Evolutionary conservation across 768 basidiomycete genomes (phyloP), one percentile per base, ranked within the genome.

Genomic region (Pisolithus orientalis): DNA sequence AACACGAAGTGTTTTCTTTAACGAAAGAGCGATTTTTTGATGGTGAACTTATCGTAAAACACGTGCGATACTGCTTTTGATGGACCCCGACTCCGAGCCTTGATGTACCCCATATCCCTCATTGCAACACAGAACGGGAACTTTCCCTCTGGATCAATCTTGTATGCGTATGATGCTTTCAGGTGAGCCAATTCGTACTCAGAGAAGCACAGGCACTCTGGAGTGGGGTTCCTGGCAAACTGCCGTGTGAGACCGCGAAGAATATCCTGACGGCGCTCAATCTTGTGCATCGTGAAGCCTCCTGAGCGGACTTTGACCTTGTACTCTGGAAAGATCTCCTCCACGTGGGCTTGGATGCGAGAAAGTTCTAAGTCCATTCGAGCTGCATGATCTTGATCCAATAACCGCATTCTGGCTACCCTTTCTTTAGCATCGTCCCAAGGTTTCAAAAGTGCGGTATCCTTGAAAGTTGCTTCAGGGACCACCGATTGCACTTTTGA

Each of bases 81-180:
- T 0, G 61, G 53, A 5, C 75, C 75, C 11, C 64, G 49, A 1
- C 77, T 74, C 21, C 64, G 63, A 5, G 76, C 74, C 62, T 84
- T 83, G 62, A 84, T 81, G 37, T 58, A 57, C 47, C 79, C 71
- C 14, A 85, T 67, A 49, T 76, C 74, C 6, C 80, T 68, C 66
- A 79, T 75, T 1, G 80, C 78, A 31, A 84, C 72, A 59, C 82
- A 72, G 70, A 73, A 83, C 0, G 81, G 77, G 58, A 81, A 80
- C 14, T 74, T 67, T 5, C 69, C 62, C 2, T 39, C 50, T 32
- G 53, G 50, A 54, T 75, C 76, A 49, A 70, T 65, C 1, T 66
- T 34, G 59, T 83, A 82, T 0, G 79, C 80, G 50, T 72, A 80
- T 24, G 79, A 80, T 8, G 80, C 80, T 55, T 73, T 74, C 45